Base-by-base conservation (phyloP, 257 asterid genomes). In the Nicotiana knightiana region DNA sequence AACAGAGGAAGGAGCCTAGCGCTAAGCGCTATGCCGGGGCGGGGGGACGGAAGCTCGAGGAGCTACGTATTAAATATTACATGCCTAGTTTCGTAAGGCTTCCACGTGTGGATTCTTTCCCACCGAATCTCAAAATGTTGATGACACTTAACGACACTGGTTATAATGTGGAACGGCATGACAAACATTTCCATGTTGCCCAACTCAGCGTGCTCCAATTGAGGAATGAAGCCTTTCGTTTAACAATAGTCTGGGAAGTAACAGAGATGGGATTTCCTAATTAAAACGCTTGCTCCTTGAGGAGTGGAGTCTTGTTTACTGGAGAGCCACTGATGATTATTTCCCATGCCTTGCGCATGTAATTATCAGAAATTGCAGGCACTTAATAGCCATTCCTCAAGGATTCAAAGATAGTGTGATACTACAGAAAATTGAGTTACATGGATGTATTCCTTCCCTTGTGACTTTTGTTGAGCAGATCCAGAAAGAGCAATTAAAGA, bases 211-310 rank as follows among this genome's bases (percentile, higher is more conserved):
- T 57, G n/a, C 81, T 55, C 11, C 35, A 77, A 4, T 16, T 55
- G 65, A 30, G 16, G 39, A 4, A 16, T 1, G 7, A 21, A 6
- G 78, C 82, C 30, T 83, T 83, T 55, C 18, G n/a, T 64, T 26
- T 5, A 26, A 10, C 1, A 11, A 15, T 5, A 9, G 3, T 4
- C 0, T 82, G 79, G 85, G 77, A 76, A 54, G 73, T 80, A 65
- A 13, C 48, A 3, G 70, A 21, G 3, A 28, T n/a, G 16, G 76
- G 81, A 28, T 83, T 83, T 66, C 54, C n/a, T 24, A 21, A 35
- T 43, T 83, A 15, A 83, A 66, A 68, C 75, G 15, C n/a, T 77
- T 77, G 63, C 51, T 64, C 70, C 30, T 83, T 77, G 61, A 54
- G 62, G 48, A 33, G 78, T 65, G 21, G 11, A 18, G 4, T 83